Evolutionary conservation across 2,329 filamentous ascomycete genomes (phyloP).

Genomic region (Fusarium fujikuroi): DNA sequence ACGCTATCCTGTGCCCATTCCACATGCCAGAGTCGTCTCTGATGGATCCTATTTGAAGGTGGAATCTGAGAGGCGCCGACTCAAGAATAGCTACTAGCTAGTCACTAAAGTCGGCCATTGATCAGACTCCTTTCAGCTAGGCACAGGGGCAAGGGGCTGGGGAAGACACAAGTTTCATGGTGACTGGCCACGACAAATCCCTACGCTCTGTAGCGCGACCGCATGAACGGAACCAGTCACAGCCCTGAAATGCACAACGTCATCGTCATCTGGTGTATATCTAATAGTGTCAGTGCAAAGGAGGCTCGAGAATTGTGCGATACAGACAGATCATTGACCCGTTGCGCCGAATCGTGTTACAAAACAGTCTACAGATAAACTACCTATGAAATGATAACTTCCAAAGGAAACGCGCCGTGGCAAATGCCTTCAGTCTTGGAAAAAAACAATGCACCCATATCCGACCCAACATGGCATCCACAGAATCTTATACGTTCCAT

Average conservation of each 20-base stretch:
- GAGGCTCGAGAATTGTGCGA: background rate
- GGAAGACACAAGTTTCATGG: background rate
- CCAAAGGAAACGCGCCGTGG: slow-evolving; percentile 40
- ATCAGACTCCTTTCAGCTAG: slow-evolving; percentile 14
- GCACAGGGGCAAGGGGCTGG: slow-evolving; percentile 13
- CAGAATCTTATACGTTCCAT: slow-evolving; percentile 38
- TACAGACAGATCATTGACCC: slow-evolving; percentile 32
- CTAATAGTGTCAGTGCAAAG: background rate
- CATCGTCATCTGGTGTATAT: slow-evolving; percentile 3
- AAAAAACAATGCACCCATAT: slow-evolving; percentile 32
- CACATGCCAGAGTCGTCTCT: background rate
- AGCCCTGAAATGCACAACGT: slow-evolving; percentile 16
- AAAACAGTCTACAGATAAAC: slow-evolving; percentile 43
- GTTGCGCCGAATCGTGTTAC: slow-evolving; percentile 41
- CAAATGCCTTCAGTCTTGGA: slow-evolving; percentile 41
- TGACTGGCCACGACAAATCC: background rate
- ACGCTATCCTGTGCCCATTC: background rate
- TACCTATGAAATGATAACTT: slow-evolving; percentile 44
- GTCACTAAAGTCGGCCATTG: background rate
- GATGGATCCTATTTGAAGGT: background rate
- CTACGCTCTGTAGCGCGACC: background rate
- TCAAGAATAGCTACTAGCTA: slow-evolving; percentile 1
- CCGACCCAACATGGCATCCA: slow-evolving; percentile 30
- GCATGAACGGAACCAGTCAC: slow-evolving; percentile 26
- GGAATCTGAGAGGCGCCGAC: background rate